These are phyloP conservation scores for Aspergillus sp. DNA, from an alignment of 2,329 filamentous ascomycete genomes.

Conservation along the genomic window DNA sequence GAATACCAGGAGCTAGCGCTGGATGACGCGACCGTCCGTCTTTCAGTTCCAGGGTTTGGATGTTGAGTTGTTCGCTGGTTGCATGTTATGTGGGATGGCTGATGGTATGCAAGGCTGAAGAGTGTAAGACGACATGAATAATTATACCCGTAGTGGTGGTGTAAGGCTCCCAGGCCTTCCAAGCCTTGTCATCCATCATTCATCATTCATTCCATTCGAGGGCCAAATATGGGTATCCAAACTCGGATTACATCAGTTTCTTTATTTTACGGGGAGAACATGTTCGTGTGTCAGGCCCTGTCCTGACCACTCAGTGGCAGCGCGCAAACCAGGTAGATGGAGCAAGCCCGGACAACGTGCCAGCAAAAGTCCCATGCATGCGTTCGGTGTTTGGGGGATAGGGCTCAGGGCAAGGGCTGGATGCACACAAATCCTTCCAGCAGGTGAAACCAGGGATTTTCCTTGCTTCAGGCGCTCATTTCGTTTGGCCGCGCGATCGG, in stretches of 20 bases:
- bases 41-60: not conserved
- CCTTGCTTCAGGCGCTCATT: not conserved
- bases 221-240: not conserved
- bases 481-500: slow-evolving; percentile 17
- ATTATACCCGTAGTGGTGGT: not conserved
- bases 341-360: not conserved
- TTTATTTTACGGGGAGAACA: not conserved
- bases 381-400: not conserved
- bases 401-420: slow-evolving; percentile 19
- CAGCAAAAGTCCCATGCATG: slow-evolving; percentile 7
- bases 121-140: not conserved
- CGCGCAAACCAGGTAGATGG: not conserved
- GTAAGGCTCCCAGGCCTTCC: not conserved
- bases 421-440: slow-evolving; percentile 10
- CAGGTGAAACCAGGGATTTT: not conserved
- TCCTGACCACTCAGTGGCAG: not conserved
- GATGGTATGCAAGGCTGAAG: not conserved
- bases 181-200: not conserved
- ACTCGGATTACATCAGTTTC: not conserved
- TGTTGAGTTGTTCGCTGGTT: not conserved
- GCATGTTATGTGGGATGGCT: not conserved
- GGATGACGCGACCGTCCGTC: not conserved
- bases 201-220: too few relatives aligned
- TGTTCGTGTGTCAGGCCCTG: not conserved
- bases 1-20: too few relatives aligned